Base-by-base conservation (phyloP, 2,329 filamentous ascomycete genomes). In the Chaetothyriales sp. region DNA sequence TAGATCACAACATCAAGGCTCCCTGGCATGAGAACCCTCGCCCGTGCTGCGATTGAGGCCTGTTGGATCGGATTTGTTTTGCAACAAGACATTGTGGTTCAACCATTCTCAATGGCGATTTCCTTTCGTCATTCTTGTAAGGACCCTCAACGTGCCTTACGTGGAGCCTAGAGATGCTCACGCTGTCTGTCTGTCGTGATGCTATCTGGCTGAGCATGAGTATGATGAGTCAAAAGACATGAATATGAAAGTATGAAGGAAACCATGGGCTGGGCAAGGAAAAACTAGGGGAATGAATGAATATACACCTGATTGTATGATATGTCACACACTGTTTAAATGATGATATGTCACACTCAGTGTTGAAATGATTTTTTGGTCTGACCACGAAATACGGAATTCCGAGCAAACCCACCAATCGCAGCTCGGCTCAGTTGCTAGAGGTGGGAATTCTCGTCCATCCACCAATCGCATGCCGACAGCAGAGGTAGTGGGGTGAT, bases 31-130 rank as follows among this genome's bases (percentile, higher is more conserved):
- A 63, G 67, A 68, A 44, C 47, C 28, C 52, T 43, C 45, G 26
- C 19, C 43, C 42, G 47, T 44, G 66, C 72, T 76, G 78, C 78
- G 76, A 76, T 81, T 76, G 77, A 75, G 73, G 75, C 32, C 56
- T 73, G 73, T 70, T 79, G 79, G 75, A 78, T 76, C 78, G 79
- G 76, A 77, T 75, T 58, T 82, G 79, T 83, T 86, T 86, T 85
- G 75, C 80, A 86, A 86, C 81, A 84, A 86, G 85, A 84, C 79
- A 81, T 76, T 59, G 74, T 55, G 81, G 79, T 82, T 85, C 81
- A 85, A 86, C 81, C 64, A 58, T 59, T 55, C 62, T 63, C 62
- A 81, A 78, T 47, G 76, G 74, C 75, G 74, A 73, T 50, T 54
- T 51, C 53, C 28, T 45, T 55, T 53, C 47, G 51, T 55, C 49